Conservation (phyloP, 305 asterid species). For the Plantago coronopus region DNA sequence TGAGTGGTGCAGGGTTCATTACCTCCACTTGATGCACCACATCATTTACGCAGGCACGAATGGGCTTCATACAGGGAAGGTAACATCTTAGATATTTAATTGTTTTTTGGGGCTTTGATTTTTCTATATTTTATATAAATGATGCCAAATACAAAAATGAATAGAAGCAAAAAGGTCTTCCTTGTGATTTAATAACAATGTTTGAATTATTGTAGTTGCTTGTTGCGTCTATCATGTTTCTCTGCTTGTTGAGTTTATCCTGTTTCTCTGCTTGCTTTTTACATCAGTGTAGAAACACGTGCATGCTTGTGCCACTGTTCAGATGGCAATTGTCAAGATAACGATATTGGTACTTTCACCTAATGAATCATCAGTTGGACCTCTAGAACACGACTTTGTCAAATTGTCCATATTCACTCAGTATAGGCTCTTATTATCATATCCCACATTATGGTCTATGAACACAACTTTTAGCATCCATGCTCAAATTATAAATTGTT, state of each 20-base stretch:
- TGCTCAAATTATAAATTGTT: too few relatives aligned
- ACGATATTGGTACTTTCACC: not conserved
- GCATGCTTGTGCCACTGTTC: too few relatives aligned
- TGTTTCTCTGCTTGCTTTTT: too few relatives aligned
- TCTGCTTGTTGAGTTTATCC: not conserved
- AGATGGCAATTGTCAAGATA: too few relatives aligned
- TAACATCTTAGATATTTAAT: slow-evolving; percentile 27
- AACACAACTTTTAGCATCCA: too few relatives aligned
- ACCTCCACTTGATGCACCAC: slow-evolving; percentile 97
- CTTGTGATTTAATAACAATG: not conserved
- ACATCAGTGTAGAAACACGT: too few relatives aligned
- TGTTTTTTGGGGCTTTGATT: slow-evolving; percentile 1
- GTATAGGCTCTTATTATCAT: not conserved
- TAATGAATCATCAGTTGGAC: too few relatives aligned
- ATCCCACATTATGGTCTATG: not conserved
- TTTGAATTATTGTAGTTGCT: not conserved
- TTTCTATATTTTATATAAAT: too few relatives aligned
- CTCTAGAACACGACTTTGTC: not conserved
- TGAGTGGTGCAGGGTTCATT: slow-evolving; percentile 62
- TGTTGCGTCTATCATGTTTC: not conserved
- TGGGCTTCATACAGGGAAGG: slow-evolving; percentile 98
- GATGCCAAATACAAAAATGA: too few relatives aligned
- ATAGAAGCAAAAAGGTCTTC: too few relatives aligned
- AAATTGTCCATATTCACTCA: not conserved
- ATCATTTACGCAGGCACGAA: slow-evolving; percentile 95